Conservation (phyloP, 2,329 filamentous ascomycete genomes). For the Stachybotrys chlorohalonatus region DNA sequence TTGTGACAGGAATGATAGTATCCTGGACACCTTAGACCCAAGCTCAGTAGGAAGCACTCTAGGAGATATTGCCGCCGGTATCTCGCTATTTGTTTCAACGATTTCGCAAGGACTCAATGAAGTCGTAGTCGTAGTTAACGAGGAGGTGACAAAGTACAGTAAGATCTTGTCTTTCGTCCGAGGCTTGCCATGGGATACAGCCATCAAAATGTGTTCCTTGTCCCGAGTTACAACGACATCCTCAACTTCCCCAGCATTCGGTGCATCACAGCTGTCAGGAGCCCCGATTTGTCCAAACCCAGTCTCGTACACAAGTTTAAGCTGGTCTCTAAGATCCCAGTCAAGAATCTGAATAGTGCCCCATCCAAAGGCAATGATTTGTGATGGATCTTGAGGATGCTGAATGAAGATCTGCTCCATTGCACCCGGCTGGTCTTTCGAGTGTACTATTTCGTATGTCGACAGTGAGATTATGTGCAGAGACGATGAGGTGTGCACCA, state of each 20-base stretch:
- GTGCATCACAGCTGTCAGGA: too few species aligned
- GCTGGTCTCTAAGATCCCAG: conserved; percentile 1
- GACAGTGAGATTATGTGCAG: not conserved
- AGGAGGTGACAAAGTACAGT: too few species aligned
- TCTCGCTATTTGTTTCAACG: too few species aligned
- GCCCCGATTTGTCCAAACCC: not conserved
- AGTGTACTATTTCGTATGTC: not conserved
- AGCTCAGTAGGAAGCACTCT: too few species aligned
- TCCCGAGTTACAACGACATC: conserved; percentile 8
- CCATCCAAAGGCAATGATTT: conserved; percentile 8
- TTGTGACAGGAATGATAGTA: conserved; percentile 8
- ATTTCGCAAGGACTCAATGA: too few species aligned
- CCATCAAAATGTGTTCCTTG: conserved; percentile 10
- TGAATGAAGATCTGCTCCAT: conserved; percentile 7
- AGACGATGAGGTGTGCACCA: not conserved
- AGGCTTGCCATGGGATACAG: too few species aligned
- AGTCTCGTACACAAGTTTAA: not conserved
- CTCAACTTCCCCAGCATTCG: not conserved
- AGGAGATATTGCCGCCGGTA: too few species aligned
- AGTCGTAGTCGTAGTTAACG: too few species aligned
- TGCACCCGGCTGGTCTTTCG: not conserved
- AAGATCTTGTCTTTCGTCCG: too few species aligned
- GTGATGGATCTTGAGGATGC: conserved; percentile 8
- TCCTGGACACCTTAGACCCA: conserved; percentile 5
- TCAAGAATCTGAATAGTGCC: conserved; percentile 1